Evolutionary conservation across 306 rosid genomes (phyloP).

Genomic region (Lathyrus tuberosus): DNA sequence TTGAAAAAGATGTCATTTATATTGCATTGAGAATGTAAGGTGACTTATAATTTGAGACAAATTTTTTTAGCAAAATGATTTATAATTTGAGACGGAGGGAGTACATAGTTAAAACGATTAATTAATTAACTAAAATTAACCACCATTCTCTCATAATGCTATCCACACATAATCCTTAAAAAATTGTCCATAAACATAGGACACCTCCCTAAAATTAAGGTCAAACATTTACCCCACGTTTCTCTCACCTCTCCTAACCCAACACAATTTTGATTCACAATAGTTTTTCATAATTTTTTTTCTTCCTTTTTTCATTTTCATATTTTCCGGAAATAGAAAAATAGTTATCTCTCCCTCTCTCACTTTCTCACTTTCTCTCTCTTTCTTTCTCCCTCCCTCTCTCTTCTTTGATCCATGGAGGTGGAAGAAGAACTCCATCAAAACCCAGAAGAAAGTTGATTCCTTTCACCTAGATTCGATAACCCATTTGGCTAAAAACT

Average conservation of each 20-base stretch:
- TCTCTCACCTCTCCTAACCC: conserved; percentile 29
- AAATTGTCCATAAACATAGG: conserved; percentile 53
- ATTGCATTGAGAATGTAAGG: too few species aligned
- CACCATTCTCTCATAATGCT: conserved; percentile 1
- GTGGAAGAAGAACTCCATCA: conserved; percentile 43
- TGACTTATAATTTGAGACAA: too few species aligned
- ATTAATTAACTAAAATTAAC: conserved; percentile 1
- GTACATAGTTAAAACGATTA: neutral
- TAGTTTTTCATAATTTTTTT: conserved; percentile 30
- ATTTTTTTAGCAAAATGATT: too few species aligned
- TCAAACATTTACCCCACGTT: conserved; percentile 59
- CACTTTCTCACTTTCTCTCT: neutral
- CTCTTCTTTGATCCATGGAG: conserved; percentile 53
- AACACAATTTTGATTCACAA: conserved; percentile 57
- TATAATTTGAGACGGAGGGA: too few species aligned
- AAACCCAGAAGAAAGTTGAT: conserved; percentile 47
- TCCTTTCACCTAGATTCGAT: conserved; percentile 25
- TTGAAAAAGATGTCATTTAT: too few species aligned
- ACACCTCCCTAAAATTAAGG: conserved; percentile 46
- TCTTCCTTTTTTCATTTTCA: conserved; percentile 5
- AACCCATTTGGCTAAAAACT: conserved; percentile 35
- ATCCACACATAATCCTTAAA: conserved; percentile 40
- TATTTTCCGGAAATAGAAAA: conserved; percentile 48
- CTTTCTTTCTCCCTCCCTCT: conserved; percentile 26
- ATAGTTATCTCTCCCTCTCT: conserved; percentile 18